Conservation (phyloP, 1,139 yeast genomes). For the Saccharomycopsis hybrid region DNA sequence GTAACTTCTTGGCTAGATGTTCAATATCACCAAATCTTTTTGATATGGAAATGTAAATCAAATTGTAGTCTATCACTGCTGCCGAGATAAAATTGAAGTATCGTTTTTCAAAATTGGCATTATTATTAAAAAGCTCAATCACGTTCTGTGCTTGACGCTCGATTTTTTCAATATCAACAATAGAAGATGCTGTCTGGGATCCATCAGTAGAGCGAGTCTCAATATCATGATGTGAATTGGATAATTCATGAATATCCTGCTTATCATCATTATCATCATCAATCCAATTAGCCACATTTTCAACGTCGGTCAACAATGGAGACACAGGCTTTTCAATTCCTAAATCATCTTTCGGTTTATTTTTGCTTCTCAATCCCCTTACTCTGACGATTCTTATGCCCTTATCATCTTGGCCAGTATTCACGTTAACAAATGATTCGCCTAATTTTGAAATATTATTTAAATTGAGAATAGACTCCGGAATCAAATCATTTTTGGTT, state of each 20-base stretch:
- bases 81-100: conserved; percentile 29
- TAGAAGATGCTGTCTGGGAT: conserved; percentile 17
- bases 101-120: conserved; percentile 22
- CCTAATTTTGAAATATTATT: conserved; percentile 13
- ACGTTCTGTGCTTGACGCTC: conserved; percentile 20
- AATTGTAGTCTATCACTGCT: conserved; percentile 40
- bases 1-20: conserved; percentile 78
- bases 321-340: conserved; percentile 10
- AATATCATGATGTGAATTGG: conserved; percentile 4
- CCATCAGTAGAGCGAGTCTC: conserved; percentile 6
- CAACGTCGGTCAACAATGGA: conserved; percentile 20
- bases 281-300: conserved; percentile 11
- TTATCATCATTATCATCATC: conserved; percentile 26
- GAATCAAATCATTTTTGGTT: conserved; percentile 32
- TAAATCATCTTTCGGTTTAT: conserved; percentile 21
- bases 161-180: conserved; percentile 21
- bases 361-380: conserved; percentile 52
- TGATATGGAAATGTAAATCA: conserved; percentile 60
- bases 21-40: conserved; percentile 87
- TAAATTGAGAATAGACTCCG: conserved; percentile 9
- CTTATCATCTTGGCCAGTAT: conserved; percentile 26
- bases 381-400: conserved; percentile 53
- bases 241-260: conserved; percentile 23
- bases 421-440: conserved; percentile 19
- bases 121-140: conserved; percentile 23